Evolutionary conservation across 2,329 filamentous ascomycete species (phyloP).

Genomic region (Colletotrichum somersetense): DNA sequence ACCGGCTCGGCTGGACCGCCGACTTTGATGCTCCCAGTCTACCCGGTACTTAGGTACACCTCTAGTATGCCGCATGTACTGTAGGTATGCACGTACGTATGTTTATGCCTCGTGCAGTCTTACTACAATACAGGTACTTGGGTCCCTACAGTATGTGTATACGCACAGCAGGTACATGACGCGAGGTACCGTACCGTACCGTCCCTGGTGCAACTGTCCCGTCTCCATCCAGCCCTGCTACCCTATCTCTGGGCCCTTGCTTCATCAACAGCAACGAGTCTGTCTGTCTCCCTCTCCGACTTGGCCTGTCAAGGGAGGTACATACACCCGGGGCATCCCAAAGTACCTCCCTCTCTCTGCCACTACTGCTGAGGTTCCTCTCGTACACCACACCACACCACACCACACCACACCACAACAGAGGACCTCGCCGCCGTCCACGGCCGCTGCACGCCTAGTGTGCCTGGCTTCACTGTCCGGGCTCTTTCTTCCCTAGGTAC

Average conservation of each 20-base stretch:
- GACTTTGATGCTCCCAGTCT: slow-evolving; percentile 1
- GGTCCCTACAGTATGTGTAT: background rate
- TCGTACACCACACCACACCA: background rate
- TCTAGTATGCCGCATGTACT: background rate
- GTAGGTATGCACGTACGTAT: background rate
- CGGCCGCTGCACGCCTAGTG: slow-evolving; percentile 22
- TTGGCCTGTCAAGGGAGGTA: background rate
- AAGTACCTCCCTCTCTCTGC: background rate
- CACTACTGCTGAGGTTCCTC: background rate
- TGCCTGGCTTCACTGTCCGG: slow-evolving; percentile 19
- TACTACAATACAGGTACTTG: too few relatives aligned
- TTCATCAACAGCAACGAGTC: slow-evolving; percentile 1
- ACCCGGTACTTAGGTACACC: too few relatives aligned
- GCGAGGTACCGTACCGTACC: background rate
- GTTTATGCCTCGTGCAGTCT: too few relatives aligned
- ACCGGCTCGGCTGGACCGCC: slow-evolving; percentile 34
- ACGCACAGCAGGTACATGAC: background rate
- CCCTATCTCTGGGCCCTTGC: slow-evolving; percentile 6
- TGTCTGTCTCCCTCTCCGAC: background rate
- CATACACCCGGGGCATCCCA: background rate
- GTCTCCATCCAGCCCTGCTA: too few relatives aligned
- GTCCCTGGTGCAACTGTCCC: background rate
- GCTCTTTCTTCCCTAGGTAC: slow-evolving; percentile 10
- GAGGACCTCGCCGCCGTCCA: slow-evolving; percentile 8
- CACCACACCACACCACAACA: background rate